These are phyloP conservation scores for Boletus sp. DNA, from an alignment of 1,284 basidiomycete genomes.

Conservation along the genomic window DNA sequence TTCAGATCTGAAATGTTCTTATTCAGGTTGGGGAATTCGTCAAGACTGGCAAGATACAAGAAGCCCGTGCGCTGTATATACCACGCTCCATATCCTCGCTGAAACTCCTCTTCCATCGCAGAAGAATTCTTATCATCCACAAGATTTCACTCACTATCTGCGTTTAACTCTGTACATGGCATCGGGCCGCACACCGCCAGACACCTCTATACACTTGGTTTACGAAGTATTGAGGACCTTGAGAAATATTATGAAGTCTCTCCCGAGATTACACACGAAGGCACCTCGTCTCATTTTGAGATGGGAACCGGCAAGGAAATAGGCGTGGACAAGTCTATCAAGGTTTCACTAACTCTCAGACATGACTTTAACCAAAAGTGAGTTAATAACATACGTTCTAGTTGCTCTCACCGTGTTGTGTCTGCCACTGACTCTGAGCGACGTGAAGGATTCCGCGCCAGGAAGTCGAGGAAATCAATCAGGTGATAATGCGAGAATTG, in stretches of 20 bases:
- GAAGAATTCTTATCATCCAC: constrained; percentile 45
- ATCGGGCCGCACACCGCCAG: constrained; percentile 68
- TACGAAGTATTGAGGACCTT: constrained; percentile 60
- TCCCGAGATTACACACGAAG: constrained; percentile 11
- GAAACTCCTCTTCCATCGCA: constrained; percentile 26
- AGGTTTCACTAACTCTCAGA: constrained; percentile 48
- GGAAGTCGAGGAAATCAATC: constrained; percentile 67
- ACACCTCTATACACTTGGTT: constrained; percentile 54
- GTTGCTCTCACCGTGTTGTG: neutral
- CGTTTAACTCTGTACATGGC: constrained; percentile 65
- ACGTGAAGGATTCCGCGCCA: constrained; percentile 53
- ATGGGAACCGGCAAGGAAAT: constrained; percentile 11
- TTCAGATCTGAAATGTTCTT: neutral
- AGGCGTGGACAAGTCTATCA: constrained; percentile 37
- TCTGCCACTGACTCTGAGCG: neutral
- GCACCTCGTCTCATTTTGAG: constrained; percentile 4
- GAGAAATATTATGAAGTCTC: constrained; percentile 58
- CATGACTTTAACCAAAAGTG: constrained; percentile 45
- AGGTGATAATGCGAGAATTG: constrained; percentile 54
- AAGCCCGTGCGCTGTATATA: constrained; percentile 47
- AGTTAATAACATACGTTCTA: constrained; percentile 4
- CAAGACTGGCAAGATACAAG: constrained; percentile 49
- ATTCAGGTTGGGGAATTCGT: constrained; percentile 61
- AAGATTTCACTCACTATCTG: constrained; percentile 52
- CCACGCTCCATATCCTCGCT: neutral